Base-by-base conservation (phyloP, 768 basidiomycete species). In the Leccinum longicurvipes region DNA sequence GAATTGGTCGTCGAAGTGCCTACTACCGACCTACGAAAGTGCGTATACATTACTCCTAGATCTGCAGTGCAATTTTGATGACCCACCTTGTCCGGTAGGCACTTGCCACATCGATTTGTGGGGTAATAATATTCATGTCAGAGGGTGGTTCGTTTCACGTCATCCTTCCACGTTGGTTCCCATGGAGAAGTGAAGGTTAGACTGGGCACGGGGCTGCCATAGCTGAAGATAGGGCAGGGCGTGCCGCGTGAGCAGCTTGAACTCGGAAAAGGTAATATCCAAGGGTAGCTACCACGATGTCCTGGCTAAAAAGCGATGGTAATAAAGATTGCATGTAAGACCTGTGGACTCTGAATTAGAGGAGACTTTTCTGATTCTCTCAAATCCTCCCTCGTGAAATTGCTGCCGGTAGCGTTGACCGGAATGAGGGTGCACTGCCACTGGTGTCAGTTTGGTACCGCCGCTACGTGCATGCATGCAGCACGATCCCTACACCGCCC, bases 61-160 rank as follows among this genome's bases (percentile, higher is more conserved):
- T n/a, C n/a, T n/a, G n/a, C n/a, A n/a, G n/a, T n/a, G n/a, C n/a
- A n/a, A n/a, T n/a, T n/a, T n/a, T n/a, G n/a, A n/a, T n/a, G n/a
- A n/a, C n/a, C n/a, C n/a, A n/a, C n/a, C n/a, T n/a, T 60, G 65
- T 76, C 4, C 85, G 84, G 84, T 82, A 79, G 79, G 73, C 76
- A 11, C 80, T 83, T 4, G 77, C n/a, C n/a, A n/a, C 77, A 1
- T 32, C 82, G 9, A 85, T 84, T 61, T 72, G 78, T 32, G 82
- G 78, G 50, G 71, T 75, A 61, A 17, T 62, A 60, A 32, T 10
- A 3, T 39, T 25, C 29, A 29, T 42, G 6, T 47, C 17, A 10
- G 17, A 4, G 17, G 17, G 23, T 14, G 4, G 8, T 9, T 8
- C 23, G 1, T 8, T 23, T 61, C 28, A 19, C 36, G 12, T 28